Evolutionary conservation across 352 stramenopile genomes (phyloP), one percentile per base, ranked within the genome.

Genomic region (Pythium dissotocum): DNA sequence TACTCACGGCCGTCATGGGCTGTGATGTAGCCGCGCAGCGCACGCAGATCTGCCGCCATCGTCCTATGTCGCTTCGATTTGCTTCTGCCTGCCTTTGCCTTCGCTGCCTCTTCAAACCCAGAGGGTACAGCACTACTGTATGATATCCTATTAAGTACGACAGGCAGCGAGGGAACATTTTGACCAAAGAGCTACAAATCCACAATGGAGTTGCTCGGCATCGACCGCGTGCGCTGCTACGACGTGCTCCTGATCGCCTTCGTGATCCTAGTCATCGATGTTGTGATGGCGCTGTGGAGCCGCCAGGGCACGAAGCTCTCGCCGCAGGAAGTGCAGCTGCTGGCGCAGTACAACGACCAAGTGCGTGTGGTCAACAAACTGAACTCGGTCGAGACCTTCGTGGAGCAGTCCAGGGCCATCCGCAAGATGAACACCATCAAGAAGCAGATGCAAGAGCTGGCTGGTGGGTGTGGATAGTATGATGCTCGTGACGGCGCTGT

Each of bases 1-100:
- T 97, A 98, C 73, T 97, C 83, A 42, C 77, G 71, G 58, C 78
- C 87, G 73, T 97, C 90, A 77, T 90, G 95, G 38, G 88, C 90
- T 57, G 75, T 92, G 53, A 97, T 77, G 76, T 94, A 97, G 56
- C 70, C 36, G 65, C 87, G 84, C 40, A 97, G 70, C 33, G 78
- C 76, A 24, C 77, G 77, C 76, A 96, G 76, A 65, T 96, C 87
- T 26, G 81, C 67, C 61, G 86, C 72, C 88, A 96, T 96, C 33
- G 16, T 61, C 36, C 4, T 13, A 28, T 62, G n/a, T 16, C 57
- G 64, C 4, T 51, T 61, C 35, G 13, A 10, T 51, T 14, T 6
- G 21, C n/a, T 69, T 57, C 52, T 46, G 54, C 18, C 26, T 26
- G 18, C 9, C 33, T 33, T 58, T 61, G 2, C 16, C 21, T 21